These are phyloP conservation scores for Phytophthora colocasiae DNA, from an alignment of 352 stramenopile species.

Conservation along the genomic window DNA sequence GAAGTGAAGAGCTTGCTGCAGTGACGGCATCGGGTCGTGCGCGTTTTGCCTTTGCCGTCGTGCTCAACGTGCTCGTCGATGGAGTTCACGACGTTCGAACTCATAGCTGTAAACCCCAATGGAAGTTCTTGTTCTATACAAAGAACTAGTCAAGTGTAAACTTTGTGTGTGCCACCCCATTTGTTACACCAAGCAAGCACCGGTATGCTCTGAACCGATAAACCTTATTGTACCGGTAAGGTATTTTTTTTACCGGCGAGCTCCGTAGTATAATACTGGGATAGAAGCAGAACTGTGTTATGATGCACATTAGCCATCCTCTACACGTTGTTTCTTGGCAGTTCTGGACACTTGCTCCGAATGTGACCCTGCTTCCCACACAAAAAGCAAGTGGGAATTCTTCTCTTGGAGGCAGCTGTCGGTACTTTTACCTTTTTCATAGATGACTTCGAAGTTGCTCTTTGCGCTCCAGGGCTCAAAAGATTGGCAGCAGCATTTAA, in stretches of 20 bases:
- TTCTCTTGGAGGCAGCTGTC: constrained; percentile 10
- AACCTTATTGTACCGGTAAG: too few relatives aligned
- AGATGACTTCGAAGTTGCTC: background rate
- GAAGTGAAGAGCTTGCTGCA: constrained; percentile 29
- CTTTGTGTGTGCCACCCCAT: constrained; percentile 2
- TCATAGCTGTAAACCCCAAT: too few relatives aligned
- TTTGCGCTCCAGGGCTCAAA: background rate
- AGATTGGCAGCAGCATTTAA: constrained; percentile 21
- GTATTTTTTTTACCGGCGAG: too few relatives aligned
- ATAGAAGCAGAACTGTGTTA: too few relatives aligned
- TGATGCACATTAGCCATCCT: too few relatives aligned
- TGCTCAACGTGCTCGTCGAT: constrained; percentile 32
- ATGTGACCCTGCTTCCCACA: constrained; percentile 26
- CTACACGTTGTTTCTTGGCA: constrained; percentile 19
- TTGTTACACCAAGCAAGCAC: background rate
- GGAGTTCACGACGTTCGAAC: background rate
- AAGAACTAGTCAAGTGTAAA: background rate
- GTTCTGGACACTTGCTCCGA: constrained; percentile 17
- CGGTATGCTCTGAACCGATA: too few relatives aligned
- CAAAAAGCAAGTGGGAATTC: constrained; percentile 15
- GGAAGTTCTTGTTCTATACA: background rate
- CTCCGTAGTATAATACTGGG: too few relatives aligned
- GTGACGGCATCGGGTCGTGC: constrained; percentile 26
- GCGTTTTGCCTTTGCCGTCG: constrained; percentile 1
- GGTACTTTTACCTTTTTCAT: background rate